Evolutionary conservation across 148 eudicot species (phyloP), one percentile per base, ranked within the genome.

Genomic region (Hydrangea macrophylla): DNA sequence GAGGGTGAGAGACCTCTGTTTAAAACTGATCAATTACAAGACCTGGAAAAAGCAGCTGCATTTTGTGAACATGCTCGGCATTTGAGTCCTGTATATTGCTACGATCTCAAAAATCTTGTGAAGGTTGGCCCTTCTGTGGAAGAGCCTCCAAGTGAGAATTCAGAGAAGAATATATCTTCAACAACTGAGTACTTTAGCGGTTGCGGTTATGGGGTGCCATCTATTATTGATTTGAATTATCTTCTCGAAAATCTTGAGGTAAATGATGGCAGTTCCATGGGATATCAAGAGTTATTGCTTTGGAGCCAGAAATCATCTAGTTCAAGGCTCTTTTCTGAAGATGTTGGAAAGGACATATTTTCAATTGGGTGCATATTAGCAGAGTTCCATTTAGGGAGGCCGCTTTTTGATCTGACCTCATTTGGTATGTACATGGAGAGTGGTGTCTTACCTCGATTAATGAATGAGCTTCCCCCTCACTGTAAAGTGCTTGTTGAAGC

Each of bases 341-440:
- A 39, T 73, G 76, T 79, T 65, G 85, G 89, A 6, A 78, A 69
- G 69, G 98, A 94, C 77, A 85, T 94, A 7, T 94, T 94, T 80
- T 86, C 97, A 53, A 62, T 84, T 70, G 98, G 98, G 33, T 94
- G 98, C 81, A 84, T 94, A 63, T 76, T 94, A 70, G 97, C 98
- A 54, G 97, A 94, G 74, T 84, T 94, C 70, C 81, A 94, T 73
- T 73, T 88, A 87, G 73, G 73, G 58, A 94, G 73, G 75, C 97
- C 97, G 60, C 92, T 94, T 69, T 94, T 94, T 83, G 79, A 85
- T 84, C 78, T 84, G 45, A 59, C 68, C 62, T 88, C 96, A 44
- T 63, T 88, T 58, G 80, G 77, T 66, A 26, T 76, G 27, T 94
- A 83, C 76, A 55, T 81, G 62, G 75, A 83, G 62, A 74, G 72